Conservation (phyloP, 1,139 yeast genomes). For the Petasospora rhodanensis region DNA sequence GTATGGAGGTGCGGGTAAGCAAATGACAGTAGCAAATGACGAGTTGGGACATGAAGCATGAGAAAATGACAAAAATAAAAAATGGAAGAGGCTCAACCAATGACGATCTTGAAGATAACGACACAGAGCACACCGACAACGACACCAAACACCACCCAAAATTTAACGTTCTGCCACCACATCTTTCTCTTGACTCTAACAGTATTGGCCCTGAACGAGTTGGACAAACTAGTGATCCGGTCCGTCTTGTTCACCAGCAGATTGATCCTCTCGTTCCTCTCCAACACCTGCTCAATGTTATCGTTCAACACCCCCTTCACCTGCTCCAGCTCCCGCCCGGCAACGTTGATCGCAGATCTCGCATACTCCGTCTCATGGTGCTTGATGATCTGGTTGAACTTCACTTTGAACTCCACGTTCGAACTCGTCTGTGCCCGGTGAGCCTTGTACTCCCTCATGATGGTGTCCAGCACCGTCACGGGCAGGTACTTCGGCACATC, state of each 20-base stretch:
- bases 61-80: no score
- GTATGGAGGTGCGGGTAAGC: no score
- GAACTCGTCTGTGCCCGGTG: conserved; percentile 10
- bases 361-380: conserved; percentile 20
- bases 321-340: conserved; percentile 22
- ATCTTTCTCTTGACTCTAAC: conserved; percentile 55
- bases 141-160: conserved; percentile 26
- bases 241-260: conserved; percentile 79
- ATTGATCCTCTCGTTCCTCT: conserved; percentile 73
- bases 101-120: conserved; percentile 4
- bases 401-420: conserved; percentile 20
- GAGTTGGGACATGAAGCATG: no score
- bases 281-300: conserved; percentile 58
- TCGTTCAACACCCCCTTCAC: conserved; percentile 48
- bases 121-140: conserved; percentile 7
- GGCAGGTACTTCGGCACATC: conserved; percentile 23
- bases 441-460: conserved; percentile 19
- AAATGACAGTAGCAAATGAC: no score
- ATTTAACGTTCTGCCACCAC: conserved; percentile 56
- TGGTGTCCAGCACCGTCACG: conserved; percentile 19
- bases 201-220: conserved; percentile 65
- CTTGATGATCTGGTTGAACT: conserved; percentile 24
- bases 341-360: conserved; percentile 14
- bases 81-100: conserved; percentile 4
- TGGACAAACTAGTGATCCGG: conserved; percentile 60